Evolutionary conservation across 1,139 yeast species (phyloP).

Genomic region (Yamadazyma spencermartinsiae): DNA sequence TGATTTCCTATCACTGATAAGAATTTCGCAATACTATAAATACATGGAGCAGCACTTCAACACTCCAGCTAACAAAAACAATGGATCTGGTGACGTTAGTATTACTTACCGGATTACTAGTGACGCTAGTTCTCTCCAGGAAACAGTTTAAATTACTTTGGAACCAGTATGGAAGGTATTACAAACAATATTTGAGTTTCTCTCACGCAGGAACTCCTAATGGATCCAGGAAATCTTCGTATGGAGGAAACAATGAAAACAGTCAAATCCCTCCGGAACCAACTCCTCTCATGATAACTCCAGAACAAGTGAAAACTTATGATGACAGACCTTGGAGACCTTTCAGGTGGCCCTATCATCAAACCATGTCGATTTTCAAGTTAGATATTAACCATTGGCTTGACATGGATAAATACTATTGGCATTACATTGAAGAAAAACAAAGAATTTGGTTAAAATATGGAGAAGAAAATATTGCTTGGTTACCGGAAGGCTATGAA

Average conservation of each 20-base stretch:
- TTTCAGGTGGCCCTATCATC: slow-evolving; percentile 78
- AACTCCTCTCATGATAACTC: slow-evolving; percentile 62
- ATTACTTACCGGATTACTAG: slow-evolving; percentile 15
- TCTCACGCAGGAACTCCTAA: slow-evolving; percentile 16
- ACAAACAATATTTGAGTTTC: slow-evolving; percentile 11
- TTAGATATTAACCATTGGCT: slow-evolving; percentile 74
- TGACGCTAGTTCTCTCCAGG: slow-evolving; percentile 17
- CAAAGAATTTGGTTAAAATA: slow-evolving; percentile 55
- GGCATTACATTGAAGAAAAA: slow-evolving; percentile 65
- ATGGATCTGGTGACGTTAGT: slow-evolving; percentile 12
- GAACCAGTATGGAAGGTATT: slow-evolving; percentile 9
- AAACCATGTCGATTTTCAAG: slow-evolving; percentile 73
- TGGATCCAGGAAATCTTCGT: slow-evolving; percentile 14
- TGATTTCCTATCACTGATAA: slow-evolving; percentile 13
- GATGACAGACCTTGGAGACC: slow-evolving; percentile 84
- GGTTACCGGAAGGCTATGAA: slow-evolving; percentile 68
- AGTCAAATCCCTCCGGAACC: slow-evolving; percentile 42
- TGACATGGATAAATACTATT: slow-evolving; percentile 75
- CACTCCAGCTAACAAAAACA: neutral
- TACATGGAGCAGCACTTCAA: neutral
- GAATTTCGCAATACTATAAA: slow-evolving; percentile 10
- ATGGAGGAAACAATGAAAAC: slow-evolving; percentile 8
- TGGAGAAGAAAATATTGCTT: slow-evolving; percentile 63
- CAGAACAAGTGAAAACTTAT: slow-evolving; percentile 62
- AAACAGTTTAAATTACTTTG: slow-evolving; percentile 15